A percentile compares a stretch with the other conserved stretches of the same genome.
Evolutionary conservation across 2,329 filamentous ascomycete species (phyloP).

Genomic region (Sporothrix phasma): DNA sequence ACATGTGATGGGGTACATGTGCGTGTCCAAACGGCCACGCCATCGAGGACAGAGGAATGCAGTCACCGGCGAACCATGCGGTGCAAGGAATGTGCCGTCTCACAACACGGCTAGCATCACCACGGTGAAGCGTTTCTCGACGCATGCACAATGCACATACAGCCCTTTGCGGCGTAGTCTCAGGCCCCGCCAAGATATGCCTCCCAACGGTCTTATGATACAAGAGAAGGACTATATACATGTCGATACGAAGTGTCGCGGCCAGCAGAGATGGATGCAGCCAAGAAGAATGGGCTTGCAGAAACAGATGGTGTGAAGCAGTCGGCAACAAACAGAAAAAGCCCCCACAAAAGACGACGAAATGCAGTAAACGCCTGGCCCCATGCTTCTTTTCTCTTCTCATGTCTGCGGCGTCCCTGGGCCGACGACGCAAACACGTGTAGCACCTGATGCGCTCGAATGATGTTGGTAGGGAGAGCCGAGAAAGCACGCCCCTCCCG

Average conservation of each 20-base stretch:
- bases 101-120: background rate
- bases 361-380: background rate
- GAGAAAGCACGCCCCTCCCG: too few species aligned
- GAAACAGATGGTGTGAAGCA: too few species aligned
- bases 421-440: too few species aligned
- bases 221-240: background rate
- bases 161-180: too few species aligned
- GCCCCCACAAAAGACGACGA: background rate
- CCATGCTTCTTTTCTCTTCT: constrained; percentile 9
- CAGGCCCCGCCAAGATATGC: background rate
- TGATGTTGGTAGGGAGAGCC: too few species aligned
- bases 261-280: too few species aligned
- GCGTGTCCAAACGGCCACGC: too few species aligned
- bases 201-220: too few species aligned
- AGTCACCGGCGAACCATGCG: background rate
- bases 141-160: background rate
- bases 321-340: background rate
- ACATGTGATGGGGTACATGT: too few species aligned
- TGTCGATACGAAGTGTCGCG: too few species aligned
- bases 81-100: background rate
- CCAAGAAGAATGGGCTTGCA: too few species aligned
- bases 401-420: background rate
- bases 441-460: too few species aligned
- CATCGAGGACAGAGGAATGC: background rate
- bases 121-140: background rate